Evolutionary conservation across 2,329 filamentous ascomycete species (phyloP), one percentile per base, ranked within the genome.

Genomic region (Simplicillium aogashimaense): DNA sequence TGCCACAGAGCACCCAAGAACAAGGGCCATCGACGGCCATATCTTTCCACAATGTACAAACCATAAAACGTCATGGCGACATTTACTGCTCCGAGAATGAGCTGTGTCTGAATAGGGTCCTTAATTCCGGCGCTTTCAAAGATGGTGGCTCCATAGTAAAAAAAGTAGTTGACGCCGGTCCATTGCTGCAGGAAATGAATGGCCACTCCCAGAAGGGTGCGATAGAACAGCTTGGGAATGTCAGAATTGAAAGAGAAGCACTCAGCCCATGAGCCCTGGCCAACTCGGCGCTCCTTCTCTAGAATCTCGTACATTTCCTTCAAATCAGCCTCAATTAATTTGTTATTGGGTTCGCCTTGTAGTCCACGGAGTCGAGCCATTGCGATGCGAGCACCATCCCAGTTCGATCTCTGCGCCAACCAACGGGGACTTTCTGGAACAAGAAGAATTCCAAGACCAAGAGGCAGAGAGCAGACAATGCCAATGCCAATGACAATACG

Each of bases 111-210:
- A 50, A 80, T 82, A 14, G 76, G 74, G 56, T 86, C 80, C 2
- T 70, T 57, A 36, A 86, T 69, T 43, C 81, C 81, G 3, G 81
- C 77, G 1, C 78, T 74, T 40, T 70, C 44, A 57, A 88, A 87
- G 51, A 87, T 74, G 9, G 73, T 76, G 8, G 75, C 74, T n/a
- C 74, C 74, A 52, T 83, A 85, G 59, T 78, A 78, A 51, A 77
- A 74, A 55, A 76, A 77, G 57, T 73, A 78, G 56, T 75, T 76
- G 40, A 73, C 48, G 57, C 60, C 81, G 0, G 78, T 83, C 44
- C 83, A 71, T 51, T 86, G 82, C 58, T 86, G 81, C 6, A 83
- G 61, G 45, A 76, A 76, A 47, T 84, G 79, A 4, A 86, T 66
- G 0, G 59, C 50, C 35, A 84, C 70, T 11, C 81, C 82, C 2